Percentiles rank a stretch among this genome's conserved stretches.
phyloP scores from a whole-genome alignment of 1,284 basidiomycete species.

The Anthracocystis setariae region DNA sequence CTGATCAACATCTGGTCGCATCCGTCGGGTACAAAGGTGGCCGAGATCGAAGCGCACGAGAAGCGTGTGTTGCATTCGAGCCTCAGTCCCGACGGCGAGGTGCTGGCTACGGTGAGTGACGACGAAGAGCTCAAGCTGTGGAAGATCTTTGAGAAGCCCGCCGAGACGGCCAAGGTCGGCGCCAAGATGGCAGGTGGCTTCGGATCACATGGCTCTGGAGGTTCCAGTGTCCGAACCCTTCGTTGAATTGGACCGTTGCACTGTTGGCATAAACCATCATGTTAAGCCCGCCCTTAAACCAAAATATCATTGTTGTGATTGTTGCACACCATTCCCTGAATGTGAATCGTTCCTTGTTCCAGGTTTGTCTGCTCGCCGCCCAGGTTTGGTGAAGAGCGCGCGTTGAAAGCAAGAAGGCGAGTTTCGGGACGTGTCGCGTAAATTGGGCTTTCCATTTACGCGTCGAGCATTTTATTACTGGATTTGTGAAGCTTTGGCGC shows the following conservation, averaged over 20 bases:
- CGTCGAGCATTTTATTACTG: constrained; percentile 34
- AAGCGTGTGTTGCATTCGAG: constrained; percentile 57
- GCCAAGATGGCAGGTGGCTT: constrained; percentile 22
- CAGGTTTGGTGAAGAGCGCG: not conserved
- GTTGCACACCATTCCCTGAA: not conserved
- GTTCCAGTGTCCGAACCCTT: constrained; percentile 35
- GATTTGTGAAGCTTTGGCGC: constrained; percentile 3
- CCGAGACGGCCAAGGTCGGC: constrained; percentile 40
- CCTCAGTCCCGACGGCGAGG: constrained; percentile 64
- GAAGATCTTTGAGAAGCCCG: constrained; percentile 63
- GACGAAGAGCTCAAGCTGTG: constrained; percentile 67
- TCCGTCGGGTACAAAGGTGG: constrained; percentile 59
- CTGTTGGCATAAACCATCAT: too few relatives aligned
- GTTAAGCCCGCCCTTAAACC: constrained; percentile 9
- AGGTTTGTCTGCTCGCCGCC: not conserved
- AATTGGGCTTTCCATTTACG: constrained; percentile 31
- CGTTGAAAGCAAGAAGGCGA: not conserved
- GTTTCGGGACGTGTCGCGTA: constrained; percentile 35
- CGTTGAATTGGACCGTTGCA: too few relatives aligned
- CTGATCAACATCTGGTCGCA: constrained; percentile 64
- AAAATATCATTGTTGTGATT: not conserved
- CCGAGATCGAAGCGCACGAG: constrained; percentile 65
- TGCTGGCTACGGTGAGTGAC: constrained; percentile 63
- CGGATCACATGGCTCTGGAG: constrained; percentile 20
- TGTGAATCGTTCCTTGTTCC: not conserved